Percentiles rank a stretch among this genome's conserved stretches.
Conservation (phyloP, 1,284 basidiomycete species). For the Ceratobasidium theobromae region DNA sequence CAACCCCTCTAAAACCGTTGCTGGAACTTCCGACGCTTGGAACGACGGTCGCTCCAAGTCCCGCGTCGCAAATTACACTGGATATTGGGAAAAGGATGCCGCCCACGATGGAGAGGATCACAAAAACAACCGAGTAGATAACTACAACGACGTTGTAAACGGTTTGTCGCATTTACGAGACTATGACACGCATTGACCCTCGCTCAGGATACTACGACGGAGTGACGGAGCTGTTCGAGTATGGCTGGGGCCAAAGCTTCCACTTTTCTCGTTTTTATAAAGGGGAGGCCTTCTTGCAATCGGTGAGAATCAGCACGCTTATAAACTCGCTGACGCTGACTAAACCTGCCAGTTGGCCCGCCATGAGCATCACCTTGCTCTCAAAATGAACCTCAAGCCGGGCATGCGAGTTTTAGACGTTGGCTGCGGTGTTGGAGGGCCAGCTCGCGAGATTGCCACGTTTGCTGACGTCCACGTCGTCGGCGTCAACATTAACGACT, state of each 20-base stretch:
- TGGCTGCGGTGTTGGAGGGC: slow-evolving; percentile 96
- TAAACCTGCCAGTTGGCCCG: slow-evolving; percentile 69
- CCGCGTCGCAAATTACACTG: slow-evolving; percentile 89
- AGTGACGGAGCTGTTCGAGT: slow-evolving; percentile 96
- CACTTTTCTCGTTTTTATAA: slow-evolving; percentile 98
- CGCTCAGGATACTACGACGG: slow-evolving; percentile 95
- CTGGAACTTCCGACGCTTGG: neutral
- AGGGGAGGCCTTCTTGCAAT: slow-evolving; percentile 83
- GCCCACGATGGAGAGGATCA: slow-evolving; percentile 68
- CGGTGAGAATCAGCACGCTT: slow-evolving; percentile 43
- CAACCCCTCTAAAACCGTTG: neutral
- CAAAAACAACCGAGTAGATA: slow-evolving; percentile 74
- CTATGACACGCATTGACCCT: neutral
- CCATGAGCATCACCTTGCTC: slow-evolving; percentile 96
- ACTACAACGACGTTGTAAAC: slow-evolving; percentile 94
- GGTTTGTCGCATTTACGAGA: slow-evolving; percentile 1
- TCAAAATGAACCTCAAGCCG: slow-evolving; percentile 76
- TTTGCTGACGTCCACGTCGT: slow-evolving; percentile 87
- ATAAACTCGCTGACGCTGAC: neutral
- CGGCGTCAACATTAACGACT: slow-evolving; percentile 97
- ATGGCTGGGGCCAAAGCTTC: slow-evolving; percentile 91
- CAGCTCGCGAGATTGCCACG: slow-evolving; percentile 90
- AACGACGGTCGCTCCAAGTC: slow-evolving; percentile 73
- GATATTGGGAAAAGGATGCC: slow-evolving; percentile 91
- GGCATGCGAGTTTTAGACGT: slow-evolving; percentile 98